A percentile compares a stretch with the other conserved stretches of the same genome.
Evolutionary conservation across 2,329 filamentous ascomycete species (phyloP).

Genomic region (Colletotrichum sojae): DNA sequence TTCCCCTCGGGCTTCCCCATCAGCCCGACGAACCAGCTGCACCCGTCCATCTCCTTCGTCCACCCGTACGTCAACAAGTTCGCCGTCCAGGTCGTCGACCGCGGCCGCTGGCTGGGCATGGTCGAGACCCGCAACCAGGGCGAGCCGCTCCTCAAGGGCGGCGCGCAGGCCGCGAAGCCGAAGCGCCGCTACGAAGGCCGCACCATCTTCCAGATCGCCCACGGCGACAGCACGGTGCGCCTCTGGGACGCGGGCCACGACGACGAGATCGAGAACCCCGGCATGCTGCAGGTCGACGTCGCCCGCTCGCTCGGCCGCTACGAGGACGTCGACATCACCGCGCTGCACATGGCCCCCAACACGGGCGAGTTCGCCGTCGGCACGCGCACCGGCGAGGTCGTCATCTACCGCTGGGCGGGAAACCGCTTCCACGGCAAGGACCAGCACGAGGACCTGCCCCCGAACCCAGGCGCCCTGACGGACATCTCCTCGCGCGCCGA

Average conservation of each 20-base stretch:
- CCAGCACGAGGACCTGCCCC: slow-evolving; percentile 58
- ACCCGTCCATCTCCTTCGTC: slow-evolving; percentile 87
- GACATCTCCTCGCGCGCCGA: slow-evolving; percentile 83
- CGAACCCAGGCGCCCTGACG: slow-evolving; percentile 78
- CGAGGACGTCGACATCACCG: slow-evolving; percentile 81
- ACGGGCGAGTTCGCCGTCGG: slow-evolving; percentile 91
- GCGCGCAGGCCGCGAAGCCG: slow-evolving; percentile 78
- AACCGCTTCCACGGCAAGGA: slow-evolving; percentile 82
- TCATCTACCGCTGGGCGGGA: slow-evolving; percentile 88
- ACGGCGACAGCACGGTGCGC: slow-evolving; percentile 91
- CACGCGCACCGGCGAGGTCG: slow-evolving; percentile 84
- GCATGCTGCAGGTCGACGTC: slow-evolving; percentile 87
- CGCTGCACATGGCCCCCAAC: slow-evolving; percentile 83
- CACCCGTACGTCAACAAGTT: slow-evolving; percentile 88
- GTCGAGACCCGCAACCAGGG: slow-evolving; percentile 86
- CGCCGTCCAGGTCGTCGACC: slow-evolving; percentile 80
- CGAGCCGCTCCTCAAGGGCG: slow-evolving; percentile 83
- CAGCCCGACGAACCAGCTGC: slow-evolving; percentile 91
- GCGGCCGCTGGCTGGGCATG: slow-evolving; percentile 90
- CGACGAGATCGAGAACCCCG: slow-evolving; percentile 92
- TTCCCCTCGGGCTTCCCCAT: slow-evolving; percentile 95
- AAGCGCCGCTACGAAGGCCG: slow-evolving; percentile 85
- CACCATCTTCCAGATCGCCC: slow-evolving; percentile 87
- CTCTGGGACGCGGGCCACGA: slow-evolving; percentile 94
- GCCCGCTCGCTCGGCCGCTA: slow-evolving; percentile 85